phyloP scores from a whole-genome alignment of 1,284 basidiomycete species.

The Ustanciosporium gigantosporum region DNA sequence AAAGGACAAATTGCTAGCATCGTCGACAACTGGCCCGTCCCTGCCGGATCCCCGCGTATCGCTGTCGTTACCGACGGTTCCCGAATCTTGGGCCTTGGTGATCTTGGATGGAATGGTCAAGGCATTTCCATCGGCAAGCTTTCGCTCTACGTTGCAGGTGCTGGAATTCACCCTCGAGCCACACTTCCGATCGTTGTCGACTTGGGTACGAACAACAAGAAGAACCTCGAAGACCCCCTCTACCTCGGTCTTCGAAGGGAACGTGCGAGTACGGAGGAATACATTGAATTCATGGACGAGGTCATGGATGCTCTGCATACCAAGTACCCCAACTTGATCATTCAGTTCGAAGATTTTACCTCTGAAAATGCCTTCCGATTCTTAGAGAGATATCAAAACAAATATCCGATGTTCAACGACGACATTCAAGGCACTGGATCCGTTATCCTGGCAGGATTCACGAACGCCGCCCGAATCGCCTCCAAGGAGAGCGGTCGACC shows the following conservation, averaged over 20 bases:
- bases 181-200: constrained; percentile 78
- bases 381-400: constrained; percentile 56
- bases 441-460: constrained; percentile 86
- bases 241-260: constrained; percentile 74
- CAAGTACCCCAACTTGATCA: constrained; percentile 73
- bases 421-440: constrained; percentile 70
- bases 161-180: constrained; percentile 81
- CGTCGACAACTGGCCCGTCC: constrained; percentile 75
- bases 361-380: constrained; percentile 59
- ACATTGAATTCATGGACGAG: constrained; percentile 80
- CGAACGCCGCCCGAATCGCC: constrained; percentile 81
- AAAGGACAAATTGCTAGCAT: constrained; percentile 76
- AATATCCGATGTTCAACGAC: constrained; percentile 69
- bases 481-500: constrained; percentile 73
- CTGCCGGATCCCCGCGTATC: constrained; percentile 57
- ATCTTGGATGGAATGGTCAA: constrained; percentile 73
- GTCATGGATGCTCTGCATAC: constrained; percentile 74
- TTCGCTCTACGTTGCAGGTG: constrained; percentile 85
- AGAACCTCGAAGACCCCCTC: constrained; percentile 80
- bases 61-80: constrained; percentile 74
- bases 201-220: constrained; percentile 79
- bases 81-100: constrained; percentile 88
- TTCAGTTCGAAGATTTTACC: constrained; percentile 76
- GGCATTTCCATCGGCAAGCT: constrained; percentile 92
- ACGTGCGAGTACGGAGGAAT: constrained; percentile 60